Evolutionary conservation across 1,139 yeast species (phyloP), one percentile per base, ranked within the genome.

Genomic region (Meyerozyma athensensis): DNA sequence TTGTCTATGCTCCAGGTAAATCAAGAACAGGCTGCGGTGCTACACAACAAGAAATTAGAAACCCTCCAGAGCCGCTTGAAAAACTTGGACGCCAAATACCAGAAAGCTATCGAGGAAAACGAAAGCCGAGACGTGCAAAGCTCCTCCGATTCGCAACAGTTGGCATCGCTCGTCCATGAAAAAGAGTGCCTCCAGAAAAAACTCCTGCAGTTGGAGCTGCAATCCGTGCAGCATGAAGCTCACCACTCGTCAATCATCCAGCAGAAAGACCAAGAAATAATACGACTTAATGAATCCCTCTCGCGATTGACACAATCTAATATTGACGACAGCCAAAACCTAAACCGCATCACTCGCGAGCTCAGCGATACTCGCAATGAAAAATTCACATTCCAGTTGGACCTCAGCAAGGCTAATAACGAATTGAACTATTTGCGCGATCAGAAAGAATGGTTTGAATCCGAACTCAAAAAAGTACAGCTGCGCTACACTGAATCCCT

Each of bases 201-300:
- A 38, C 34, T 53, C 4, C 50, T 46, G 21, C 39, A 49, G 7
- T 42, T 52, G 18, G 53, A 57, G 30, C 33, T 53, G 43, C 23
- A 37, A 37, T 35, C 43, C 35, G 36, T 26, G 23, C 7, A 46
- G 5, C 32, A 28, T 8, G 20, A 28, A 16, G n/a, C 20, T 13
- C 32, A 28, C 10, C 18, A 16, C 18, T 12, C 65, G 1, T 48
- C 68, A 24, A 72, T 66, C 36, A 46, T 68, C 19, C 43, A 74
- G n/a, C 72, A 65, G 39, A 58, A 63, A 39, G 59, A 63, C 26
- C 50, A 59, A 19, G 84, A 79, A 44, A 56, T 73, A 28, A 62
- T 66, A 26, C 65, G 63, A n/a, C 58, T 77, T 33, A 73, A 72
- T 38, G 64, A 62, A n/a, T 79, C 80, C 36, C 58, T 79, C n/a